Base-by-base conservation (phyloP, 2,329 filamentous ascomycete species). In the Didymella arachidicola region DNA sequence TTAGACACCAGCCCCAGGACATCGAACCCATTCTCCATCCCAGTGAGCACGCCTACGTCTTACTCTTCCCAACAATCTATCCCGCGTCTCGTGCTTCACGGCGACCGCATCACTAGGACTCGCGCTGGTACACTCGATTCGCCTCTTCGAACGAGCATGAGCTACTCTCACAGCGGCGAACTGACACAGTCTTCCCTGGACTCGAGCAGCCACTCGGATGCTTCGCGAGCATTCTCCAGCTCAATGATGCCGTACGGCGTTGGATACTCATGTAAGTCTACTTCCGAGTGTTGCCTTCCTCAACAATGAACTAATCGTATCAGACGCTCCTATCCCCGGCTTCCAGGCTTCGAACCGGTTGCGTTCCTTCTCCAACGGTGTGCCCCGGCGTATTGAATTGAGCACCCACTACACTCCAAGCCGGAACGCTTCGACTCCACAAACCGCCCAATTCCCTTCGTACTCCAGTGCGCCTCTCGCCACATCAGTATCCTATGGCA, bases 81-180 rank as follows among this genome's bases (percentile, higher is more conserved):
- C 6, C 78, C 79, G n/a, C 76, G 80, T 22, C 68, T 80, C 16
- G 75, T 79, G 7, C 66, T 80, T 5, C 79, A 81, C 47, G 71
- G 73, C 53, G 80, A 82, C 59, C 72, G 79, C 34, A 71, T 80
- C 25, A 66, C 67, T 44, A 72, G 80, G 48, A 74, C 73, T 22
- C 70, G 77, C 30, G 78, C 77, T 30, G 80, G 82, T 59, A 75
- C 78, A 5, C 68, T 79, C 3, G 76, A 76, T 30, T 81, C 80
- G 12, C 79, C 80, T 2, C 68, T 82, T 14, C 72, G 80, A 53
- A 77, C 79, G 7, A 82, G 79, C 70, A 79, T 81, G 71, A 81
- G 79, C 32, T 82, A 82, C 61, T 76, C 68, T 12, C 56, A 59
- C 19, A 36, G 38, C 25, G 62, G 62, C 50, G 72, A 75, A 26